Evolutionary conservation across 208 protist genomes (phyloP).

Genomic region (Wallacemonas sp.): DNA sequence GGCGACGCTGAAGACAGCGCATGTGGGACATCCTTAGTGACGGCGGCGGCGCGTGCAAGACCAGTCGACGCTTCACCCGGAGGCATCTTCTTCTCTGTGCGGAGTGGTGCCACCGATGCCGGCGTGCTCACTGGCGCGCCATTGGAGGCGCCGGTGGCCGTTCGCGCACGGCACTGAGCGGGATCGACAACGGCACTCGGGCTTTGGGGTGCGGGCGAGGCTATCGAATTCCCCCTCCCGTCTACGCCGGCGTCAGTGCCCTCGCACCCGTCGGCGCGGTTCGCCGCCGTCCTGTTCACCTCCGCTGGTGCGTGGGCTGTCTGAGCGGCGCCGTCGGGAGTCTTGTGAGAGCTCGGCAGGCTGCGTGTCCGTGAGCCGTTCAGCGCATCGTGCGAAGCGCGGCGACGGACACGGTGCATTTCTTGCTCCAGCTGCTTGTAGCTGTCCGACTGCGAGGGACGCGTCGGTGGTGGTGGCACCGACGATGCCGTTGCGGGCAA

Average conservation of each 20-base stretch:
- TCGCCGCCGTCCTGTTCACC: not conserved
- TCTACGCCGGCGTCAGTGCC: constrained; percentile 5
- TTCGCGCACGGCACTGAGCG: too few species aligned
- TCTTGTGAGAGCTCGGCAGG: not conserved
- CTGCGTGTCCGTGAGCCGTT: not conserved
- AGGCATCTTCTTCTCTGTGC: not conserved
- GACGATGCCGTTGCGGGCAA: not conserved
- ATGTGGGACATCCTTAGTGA: too few species aligned
- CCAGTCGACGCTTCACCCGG: too few species aligned
- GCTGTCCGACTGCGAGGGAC: not conserved
- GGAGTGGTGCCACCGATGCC: not conserved
- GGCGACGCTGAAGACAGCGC: constrained; percentile 5
- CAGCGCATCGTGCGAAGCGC: not conserved
- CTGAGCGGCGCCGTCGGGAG: not conserved
- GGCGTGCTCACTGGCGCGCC: not conserved
- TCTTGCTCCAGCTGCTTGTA: constrained; percentile 26
- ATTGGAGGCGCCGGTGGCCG: too few species aligned
- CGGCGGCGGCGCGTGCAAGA: too few species aligned
- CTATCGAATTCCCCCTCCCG: not conserved
- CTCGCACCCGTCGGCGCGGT: constrained; percentile 7
- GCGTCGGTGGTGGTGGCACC: not conserved
- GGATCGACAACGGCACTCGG: not conserved
- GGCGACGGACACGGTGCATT: constrained; percentile 14
- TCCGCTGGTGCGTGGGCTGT: not conserved
- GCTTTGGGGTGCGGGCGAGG: not conserved